Base-by-base conservation (phyloP, 176 grass and related monocot species). In the Cenchrus purpureus region DNA sequence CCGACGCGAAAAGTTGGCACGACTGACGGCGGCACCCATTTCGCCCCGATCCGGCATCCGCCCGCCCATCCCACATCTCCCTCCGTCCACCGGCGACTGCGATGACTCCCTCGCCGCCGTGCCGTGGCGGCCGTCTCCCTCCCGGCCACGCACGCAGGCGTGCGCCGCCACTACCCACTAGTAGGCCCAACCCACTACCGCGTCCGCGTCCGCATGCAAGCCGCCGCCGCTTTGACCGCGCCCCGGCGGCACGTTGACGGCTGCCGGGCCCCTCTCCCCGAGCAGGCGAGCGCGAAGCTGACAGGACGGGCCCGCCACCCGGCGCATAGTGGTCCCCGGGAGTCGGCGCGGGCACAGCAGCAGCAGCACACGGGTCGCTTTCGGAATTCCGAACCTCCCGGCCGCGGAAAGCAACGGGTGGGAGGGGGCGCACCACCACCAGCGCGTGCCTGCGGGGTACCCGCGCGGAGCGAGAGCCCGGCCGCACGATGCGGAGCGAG, bases 351-450 rank as follows among this genome's bases (percentile, higher is more conserved):
- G 13, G 13, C 44, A 29, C 37, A 40, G 25, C 25, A 25, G 25
- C 25, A 25, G 25, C 25, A 25, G 37, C 37, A 40, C 37, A 40
- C 44, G 77, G 10, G 19, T 84, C 68, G 49, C 82, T 74, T 84
- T 84, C 59, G 59, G 50, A 84, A 60, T 58, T 67, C 44, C 71
- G 53, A 77, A 61, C 53, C 71, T 59, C 25, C 60, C 37, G 37
- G 43, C 54, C 61, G 53, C 69, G 52, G 77, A 89, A 89, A 89
- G 87, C 52, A 45, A 67, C 68, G 59, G 81, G 66, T 34, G n/a
- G 56, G 43, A 20, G 50, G 4, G 34, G 1, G 63, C 25, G 63
- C 56, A 28, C 67, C 48, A 50, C 1, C 1, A 0, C 31, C 12
- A 3, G 22, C 40, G 55, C 53, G 53, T 8, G 53, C 37, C 37